Base-by-base conservation (phyloP, 2,329 filamentous ascomycete genomes). In the Botrytis fabae region DNA sequence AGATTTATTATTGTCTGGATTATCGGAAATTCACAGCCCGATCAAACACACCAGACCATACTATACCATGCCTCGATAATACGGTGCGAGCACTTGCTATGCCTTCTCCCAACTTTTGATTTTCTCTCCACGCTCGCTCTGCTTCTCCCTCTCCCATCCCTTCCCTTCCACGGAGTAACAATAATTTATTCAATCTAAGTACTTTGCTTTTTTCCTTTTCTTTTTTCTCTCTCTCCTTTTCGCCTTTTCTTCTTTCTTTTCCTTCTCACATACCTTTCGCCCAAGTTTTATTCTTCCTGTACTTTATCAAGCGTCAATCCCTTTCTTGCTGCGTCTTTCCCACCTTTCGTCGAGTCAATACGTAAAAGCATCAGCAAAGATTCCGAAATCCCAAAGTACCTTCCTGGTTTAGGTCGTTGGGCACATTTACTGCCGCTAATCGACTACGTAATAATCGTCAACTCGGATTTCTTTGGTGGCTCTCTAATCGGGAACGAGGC, bases 401-500 rank as follows among this genome's bases (percentile, higher is more conserved):
- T 69, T 69, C 48, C 65, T 42, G 38, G 65, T 51, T 68, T 42
- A 35, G 65, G 51, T 42, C 25, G 48, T 51, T 42, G 18, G 48
- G 65, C 54, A 40, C 38, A 44, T 25, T 57, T 54, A 42, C 64
- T 42, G 64, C 64, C 64, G 64, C 64, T 68, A 68, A 54, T 57
- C 46, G 22, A 54, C 62, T 68, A 68, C 64, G 64, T 68, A 68
- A 68, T 68, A 69, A 69, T 68, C 64, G 64, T 68, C 46, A 68
- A 68, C 64, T 68, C 46, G 32, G 46, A 51, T 65, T 54, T 63
- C 59, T 71, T 46, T 51, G 60, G 46, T 38, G 44, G 59, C 44
- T 42, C 64, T 71, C 69, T 64, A 65, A 63, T 71, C 69, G n/a
- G 60, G 69, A 66, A 71, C 69, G 60, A 71, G 69, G 69, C 69